Evolutionary conservation across 192 early-diverging fungal genomes (phyloP).

Genomic region (Coemansia brasiliensis): DNA sequence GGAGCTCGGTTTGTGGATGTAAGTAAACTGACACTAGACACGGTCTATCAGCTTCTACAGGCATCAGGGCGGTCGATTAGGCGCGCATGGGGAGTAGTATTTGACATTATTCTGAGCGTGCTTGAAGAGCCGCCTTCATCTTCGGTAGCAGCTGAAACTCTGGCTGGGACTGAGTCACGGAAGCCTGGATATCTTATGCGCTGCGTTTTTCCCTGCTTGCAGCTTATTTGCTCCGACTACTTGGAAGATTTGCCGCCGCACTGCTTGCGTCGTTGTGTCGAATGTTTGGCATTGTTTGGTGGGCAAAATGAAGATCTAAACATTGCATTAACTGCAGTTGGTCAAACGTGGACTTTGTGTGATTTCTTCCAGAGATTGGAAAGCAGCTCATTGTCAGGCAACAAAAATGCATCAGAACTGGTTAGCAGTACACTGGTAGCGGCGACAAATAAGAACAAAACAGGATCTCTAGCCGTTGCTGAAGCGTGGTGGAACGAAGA

Average conservation of each 20-base stretch:
- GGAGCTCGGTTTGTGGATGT: conserved; percentile 66
- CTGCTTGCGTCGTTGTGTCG: conserved; percentile 78
- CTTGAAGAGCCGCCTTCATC: neutral
- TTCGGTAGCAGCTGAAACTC: conserved; percentile 28
- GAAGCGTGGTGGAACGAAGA: conserved; percentile 27
- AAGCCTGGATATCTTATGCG: conserved; percentile 61
- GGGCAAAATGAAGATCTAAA: conserved; percentile 87
- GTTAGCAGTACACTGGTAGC: conserved; percentile 8
- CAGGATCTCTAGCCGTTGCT: conserved; percentile 7
- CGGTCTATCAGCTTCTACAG: conserved; percentile 85
- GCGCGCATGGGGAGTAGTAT: conserved; percentile 82
- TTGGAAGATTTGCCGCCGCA: conserved; percentile 73
- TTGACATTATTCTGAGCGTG: conserved; percentile 74
- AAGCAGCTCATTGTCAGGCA: neutral
- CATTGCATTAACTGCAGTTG: conserved; percentile 89
- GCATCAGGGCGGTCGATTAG: conserved; percentile 86
- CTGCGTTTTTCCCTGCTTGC: conserved; percentile 86
- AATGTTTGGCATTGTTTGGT: conserved; percentile 78
- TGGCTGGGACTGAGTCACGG: conserved; percentile 15
- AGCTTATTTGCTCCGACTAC: conserved; percentile 95
- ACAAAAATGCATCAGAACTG: neutral
- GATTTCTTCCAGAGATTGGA: conserved; percentile 73
- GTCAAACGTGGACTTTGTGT: conserved; percentile 88
- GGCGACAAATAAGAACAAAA: conserved; percentile 4
- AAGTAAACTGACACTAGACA: conserved; percentile 82